Base-by-base conservation (phyloP, 306 rosid genomes). In the Hippophae gyantsensis region DNA sequence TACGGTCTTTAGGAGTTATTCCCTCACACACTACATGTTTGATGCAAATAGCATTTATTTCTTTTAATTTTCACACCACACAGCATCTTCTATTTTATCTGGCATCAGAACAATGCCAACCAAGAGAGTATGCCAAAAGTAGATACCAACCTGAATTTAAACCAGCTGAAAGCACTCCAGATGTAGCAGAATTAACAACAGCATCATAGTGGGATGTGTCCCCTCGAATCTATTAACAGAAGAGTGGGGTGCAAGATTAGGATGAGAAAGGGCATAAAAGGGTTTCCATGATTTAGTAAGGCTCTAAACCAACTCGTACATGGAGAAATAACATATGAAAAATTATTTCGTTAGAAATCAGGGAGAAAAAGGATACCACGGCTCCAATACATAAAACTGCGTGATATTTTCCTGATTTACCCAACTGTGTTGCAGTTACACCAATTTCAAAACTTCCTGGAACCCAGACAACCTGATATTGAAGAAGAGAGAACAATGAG, bases 371-470 rank as follows among this genome's bases (percentile, higher is more conserved):
- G 44, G 73, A 45, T 87, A 87, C 96, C 99, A 92, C 99, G 26
- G 96, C 96, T 73, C 99, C 99, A 52, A 92, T 82, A 76, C 99
- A 92, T 70, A 92, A 9, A 25, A 92, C 44, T 44, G 96, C 99
- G 26, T 92, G 76, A 74, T 88, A 88, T 70, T 69, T 86, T 69
- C 76, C 81, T 13, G 95, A 83, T 60, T 74, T 86, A 42, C 95
- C 93, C 54, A 92, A 81, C 71, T 70, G 83, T 63, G 70, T 70
- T 23, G 99, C 99, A 62, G 67, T 88, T 43, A 75, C 79, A 47
- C 95, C 95, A 65, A 92, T 85, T 70, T 92, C 99, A 62, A 85
- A 92, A 84, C 96, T 60, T 64, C 99, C 96, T 27, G 96, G 99
- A 66, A 88, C 96, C 96, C 99, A 88, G 18, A 92, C 93, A 72